Evolutionary conservation across 345 rosid species (phyloP), one percentile per base, ranked within the genome.

Genomic region (Citrus medica): DNA sequence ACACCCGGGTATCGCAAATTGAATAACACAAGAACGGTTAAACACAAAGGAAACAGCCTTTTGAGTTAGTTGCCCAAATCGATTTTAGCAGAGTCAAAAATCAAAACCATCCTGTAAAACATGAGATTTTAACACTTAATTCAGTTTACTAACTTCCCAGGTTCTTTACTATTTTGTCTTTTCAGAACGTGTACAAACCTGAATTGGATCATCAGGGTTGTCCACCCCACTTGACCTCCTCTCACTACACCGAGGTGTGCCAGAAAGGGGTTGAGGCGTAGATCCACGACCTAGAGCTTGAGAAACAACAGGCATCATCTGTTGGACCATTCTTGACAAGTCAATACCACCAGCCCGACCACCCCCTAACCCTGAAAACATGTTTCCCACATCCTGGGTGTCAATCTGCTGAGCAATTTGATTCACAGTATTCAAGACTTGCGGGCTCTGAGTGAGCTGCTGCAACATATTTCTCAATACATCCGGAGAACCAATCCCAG

Each of bases 261-360:
- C 60, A 69, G 75, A 28, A 69, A 82, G 81, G 75, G 90, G 77
- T 32, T 64, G 79, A 1, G 67, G 67, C 40, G 75, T 73, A 60
- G 88, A 68, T 53, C 90, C 93, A 75, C 80, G 84, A 42, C 84
- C 85, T 42, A 96, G 87, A 71, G 95, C 97, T 83, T 88, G 97
- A 42, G 98, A 91, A 76, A 96, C 97, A 65, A 92, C 84, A 51
- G 98, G 99, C 98, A 96, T 92, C 98, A 96, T 92, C 82, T 90
- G 97, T 75, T 90, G 98, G 55, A 96, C 85, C 92, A 96, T 91
- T 79, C 87, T 88, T 24, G 98, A 91, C 80, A 92, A 82, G 85
- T 92, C 98, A 75, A 91, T 42, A 68, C 94, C 89, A 1, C 97
- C 88, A 4, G 89, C 90, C 71, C 80, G 89, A 40, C 86, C 90